Evolutionary conservation across 352 stramenopile species (phyloP).

Genomic region (Albugo laibachii): DNA sequence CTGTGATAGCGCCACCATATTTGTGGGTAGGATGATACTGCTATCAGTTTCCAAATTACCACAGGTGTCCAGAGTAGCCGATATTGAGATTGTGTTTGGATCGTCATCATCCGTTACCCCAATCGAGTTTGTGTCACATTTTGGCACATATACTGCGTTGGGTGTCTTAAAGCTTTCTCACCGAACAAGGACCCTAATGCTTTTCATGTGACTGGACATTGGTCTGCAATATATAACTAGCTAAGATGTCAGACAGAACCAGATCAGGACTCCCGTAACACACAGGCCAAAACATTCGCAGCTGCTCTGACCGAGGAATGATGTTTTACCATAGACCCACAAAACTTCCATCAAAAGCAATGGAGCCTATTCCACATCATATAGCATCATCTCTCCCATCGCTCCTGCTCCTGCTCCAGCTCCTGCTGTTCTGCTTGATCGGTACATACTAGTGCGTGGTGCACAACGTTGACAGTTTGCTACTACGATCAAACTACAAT

Average conservation of each 20-base stretch:
- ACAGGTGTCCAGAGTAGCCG: neutral
- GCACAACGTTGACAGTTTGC: too few relatives aligned
- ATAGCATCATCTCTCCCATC: slow-evolving; percentile 59
- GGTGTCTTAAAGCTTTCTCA: neutral
- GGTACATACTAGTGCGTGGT: too few relatives aligned
- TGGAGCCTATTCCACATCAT: slow-evolving; percentile 54
- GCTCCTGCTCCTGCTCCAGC: too few relatives aligned
- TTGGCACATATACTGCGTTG: neutral
- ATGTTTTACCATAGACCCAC: slow-evolving; percentile 51
- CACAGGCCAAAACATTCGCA: slow-evolving; percentile 57
- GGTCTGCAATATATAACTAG: slow-evolving; percentile 56
- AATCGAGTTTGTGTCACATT: neutral
- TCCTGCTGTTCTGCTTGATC: slow-evolving; percentile 62
- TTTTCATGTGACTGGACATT: slow-evolving; percentile 69
- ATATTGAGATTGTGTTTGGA: neutral
- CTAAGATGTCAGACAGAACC: slow-evolving; percentile 75
- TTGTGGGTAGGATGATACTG: too few relatives aligned
- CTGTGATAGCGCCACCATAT: too few relatives aligned
- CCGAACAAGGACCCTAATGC: neutral
- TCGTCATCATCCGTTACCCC: neutral
- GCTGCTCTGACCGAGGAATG: slow-evolving; percentile 77
- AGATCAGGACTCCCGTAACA: slow-evolving; percentile 77
- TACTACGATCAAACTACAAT: too few relatives aligned
- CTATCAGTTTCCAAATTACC: too few relatives aligned
- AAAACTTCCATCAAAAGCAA: slow-evolving; percentile 74